Conservation (phyloP, 371 early-diverging fungal genomes). For the Mortierella sp. region DNA sequence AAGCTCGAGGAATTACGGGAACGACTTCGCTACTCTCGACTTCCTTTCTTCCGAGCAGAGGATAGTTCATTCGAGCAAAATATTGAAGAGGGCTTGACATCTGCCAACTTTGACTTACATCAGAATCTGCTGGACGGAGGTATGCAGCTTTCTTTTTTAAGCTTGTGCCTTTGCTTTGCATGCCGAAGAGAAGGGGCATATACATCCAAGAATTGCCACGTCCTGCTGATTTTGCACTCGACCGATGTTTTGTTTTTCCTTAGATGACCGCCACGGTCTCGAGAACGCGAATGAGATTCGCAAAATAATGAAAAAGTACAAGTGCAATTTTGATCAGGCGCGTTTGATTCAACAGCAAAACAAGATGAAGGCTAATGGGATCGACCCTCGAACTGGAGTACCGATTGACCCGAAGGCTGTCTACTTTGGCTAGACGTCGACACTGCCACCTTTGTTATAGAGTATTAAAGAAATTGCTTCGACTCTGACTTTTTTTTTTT, state of each 20-base stretch:
- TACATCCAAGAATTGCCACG: too few species aligned
- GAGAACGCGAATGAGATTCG: constrained; percentile 78
- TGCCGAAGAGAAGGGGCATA: too few species aligned
- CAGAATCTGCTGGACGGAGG: constrained; percentile 71
- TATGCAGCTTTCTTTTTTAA: too few species aligned
- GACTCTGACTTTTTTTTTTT: too few species aligned
- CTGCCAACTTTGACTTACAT: constrained; percentile 77
- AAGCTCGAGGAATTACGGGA: constrained; percentile 37
- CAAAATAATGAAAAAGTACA: constrained; percentile 79
- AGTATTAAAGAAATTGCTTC: neutral
- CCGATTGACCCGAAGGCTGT: constrained; percentile 86
- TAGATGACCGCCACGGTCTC: constrained; percentile 78
- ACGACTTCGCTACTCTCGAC: constrained; percentile 36
- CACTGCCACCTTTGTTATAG: neutral
- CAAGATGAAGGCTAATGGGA: constrained; percentile 76
- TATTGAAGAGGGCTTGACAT: constrained; percentile 78
- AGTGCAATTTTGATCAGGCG: constrained; percentile 84
- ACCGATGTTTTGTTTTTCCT: neutral
- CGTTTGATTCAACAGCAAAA: constrained; percentile 80
- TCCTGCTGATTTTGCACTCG: too few species aligned
- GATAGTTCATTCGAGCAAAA: constrained; percentile 66
- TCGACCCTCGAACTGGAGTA: constrained; percentile 84
- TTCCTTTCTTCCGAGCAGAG: constrained; percentile 46
- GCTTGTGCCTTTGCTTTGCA: too few species aligned
- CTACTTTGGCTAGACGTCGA: constrained; percentile 24